A percentile compares a stretch with the other conserved stretches of the same genome.
phyloP scores from a whole-genome alignment of 2,329 filamentous ascomycete genomes.

The Onygenales sp. region DNA sequence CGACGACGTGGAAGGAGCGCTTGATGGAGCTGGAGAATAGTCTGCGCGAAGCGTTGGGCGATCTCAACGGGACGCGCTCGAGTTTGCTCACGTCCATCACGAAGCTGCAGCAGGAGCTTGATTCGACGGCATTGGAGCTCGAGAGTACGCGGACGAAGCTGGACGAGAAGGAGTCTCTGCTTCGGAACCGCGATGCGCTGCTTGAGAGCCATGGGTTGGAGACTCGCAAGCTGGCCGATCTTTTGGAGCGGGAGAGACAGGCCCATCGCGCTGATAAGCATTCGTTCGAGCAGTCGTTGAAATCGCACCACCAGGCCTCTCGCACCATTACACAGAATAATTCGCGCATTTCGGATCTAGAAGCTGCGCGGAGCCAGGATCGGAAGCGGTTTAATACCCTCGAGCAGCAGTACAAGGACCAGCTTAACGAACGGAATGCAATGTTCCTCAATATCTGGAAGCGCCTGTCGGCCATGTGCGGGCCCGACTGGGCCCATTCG shows the following conservation, averaged over 20 bases:
- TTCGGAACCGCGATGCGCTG: constrained; percentile 79
- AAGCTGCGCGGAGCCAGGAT: constrained; percentile 67
- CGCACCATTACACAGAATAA: constrained; percentile 79
- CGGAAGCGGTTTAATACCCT: constrained; percentile 65
- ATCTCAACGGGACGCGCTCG: constrained; percentile 75
- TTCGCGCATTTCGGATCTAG: constrained; percentile 73
- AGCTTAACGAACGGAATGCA: constrained; percentile 81
- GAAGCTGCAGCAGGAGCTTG: constrained; percentile 79
- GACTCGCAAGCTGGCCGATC: constrained; percentile 69
- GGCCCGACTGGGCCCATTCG: constrained; percentile 81
- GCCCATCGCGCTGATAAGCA: constrained; percentile 77
- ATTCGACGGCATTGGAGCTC: constrained; percentile 72
- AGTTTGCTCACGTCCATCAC: constrained; percentile 78
- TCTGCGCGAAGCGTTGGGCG: constrained; percentile 75
- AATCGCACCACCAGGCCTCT: constrained; percentile 78
- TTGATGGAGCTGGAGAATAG: constrained; percentile 84
- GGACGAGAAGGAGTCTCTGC: constrained; percentile 81
- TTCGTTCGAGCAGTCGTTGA: constrained; percentile 79
- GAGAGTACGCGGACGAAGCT: constrained; percentile 67
- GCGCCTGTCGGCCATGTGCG: constrained; percentile 73
- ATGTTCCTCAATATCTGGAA: constrained; percentile 87
- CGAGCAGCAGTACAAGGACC: constrained; percentile 74
- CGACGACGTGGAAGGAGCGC: constrained; percentile 81
- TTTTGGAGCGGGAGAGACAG: constrained; percentile 84
- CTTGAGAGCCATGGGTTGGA: constrained; percentile 86